phyloP scores from a whole-genome alignment of 495 filamentous ascomycete genomes.

The Penicillium cataractarum region DNA sequence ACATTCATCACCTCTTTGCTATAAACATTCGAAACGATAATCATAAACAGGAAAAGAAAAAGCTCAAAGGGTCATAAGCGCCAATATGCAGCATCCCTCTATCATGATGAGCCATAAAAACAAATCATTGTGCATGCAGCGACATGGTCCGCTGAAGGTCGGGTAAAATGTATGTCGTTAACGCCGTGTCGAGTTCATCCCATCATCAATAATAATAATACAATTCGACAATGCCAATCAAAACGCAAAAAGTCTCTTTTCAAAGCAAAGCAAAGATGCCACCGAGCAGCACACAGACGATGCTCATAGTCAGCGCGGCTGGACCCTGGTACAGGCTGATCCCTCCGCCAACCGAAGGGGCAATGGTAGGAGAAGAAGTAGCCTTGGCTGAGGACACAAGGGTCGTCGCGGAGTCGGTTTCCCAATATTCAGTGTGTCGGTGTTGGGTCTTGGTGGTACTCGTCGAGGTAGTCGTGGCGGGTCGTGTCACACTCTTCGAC shows the following conservation, averaged over 20 bases:
- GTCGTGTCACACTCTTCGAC: conserved; percentile 11
- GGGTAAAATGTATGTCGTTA: conserved; percentile 20
- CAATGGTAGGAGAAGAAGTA: conserved; percentile 7
- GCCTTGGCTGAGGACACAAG: conserved; percentile 3
- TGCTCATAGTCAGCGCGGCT: conserved; percentile 7
- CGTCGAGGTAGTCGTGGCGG: conserved; percentile 7
- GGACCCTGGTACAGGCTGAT: conserved; percentile 12
- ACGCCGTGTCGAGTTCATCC: conserved; percentile 25
- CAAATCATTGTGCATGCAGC: conserved; percentile 21
- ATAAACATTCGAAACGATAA: conserved; percentile 16
- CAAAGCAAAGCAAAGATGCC: conserved; percentile 26
- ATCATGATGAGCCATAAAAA: conserved; percentile 14
- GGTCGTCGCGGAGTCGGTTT: neutral
- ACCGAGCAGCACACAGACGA: conserved; percentile 27
- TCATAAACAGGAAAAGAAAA: conserved; percentile 17
- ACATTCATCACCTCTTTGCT: neutral
- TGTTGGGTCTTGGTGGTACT: conserved; percentile 10
- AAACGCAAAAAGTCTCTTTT: neutral
- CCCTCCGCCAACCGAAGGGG: conserved; percentile 27
- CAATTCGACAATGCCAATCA: conserved; percentile 15
- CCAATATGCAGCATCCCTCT: conserved; percentile 26
- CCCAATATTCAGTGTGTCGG: conserved; percentile 1
- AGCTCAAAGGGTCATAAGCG: conserved; percentile 16
- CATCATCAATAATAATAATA: conserved; percentile 31
- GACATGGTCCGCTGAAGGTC: conserved; percentile 7